Percentiles rank a stretch among this genome's conserved stretches.
Conservation (phyloP, 176 grass and related monocot species). For the Carex kokanica region DNA sequence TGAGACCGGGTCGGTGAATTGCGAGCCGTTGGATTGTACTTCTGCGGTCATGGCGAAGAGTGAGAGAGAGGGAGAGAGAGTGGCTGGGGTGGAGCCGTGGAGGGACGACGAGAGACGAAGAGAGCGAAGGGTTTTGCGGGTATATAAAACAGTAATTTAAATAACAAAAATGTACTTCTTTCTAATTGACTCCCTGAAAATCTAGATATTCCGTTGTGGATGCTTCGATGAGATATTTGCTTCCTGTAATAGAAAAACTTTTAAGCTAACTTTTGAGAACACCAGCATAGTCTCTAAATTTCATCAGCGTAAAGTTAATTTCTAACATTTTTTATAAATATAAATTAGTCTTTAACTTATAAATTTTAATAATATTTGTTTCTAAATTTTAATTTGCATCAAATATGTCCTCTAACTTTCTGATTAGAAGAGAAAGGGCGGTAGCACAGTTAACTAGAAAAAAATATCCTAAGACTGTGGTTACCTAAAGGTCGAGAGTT, state of each 20-base stretch:
- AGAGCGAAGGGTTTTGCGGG: background rate
- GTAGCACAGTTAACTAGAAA: too few species aligned
- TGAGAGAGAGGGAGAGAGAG: background rate
- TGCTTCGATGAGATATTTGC: background rate
- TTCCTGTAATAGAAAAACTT: too few species aligned
- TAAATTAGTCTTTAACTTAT: too few species aligned
- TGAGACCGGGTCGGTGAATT: background rate
- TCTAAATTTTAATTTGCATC: background rate
- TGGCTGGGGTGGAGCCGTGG: background rate
- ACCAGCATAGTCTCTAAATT: too few species aligned
- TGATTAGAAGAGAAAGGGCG: background rate
- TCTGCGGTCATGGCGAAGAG: slow-evolving; percentile 29
- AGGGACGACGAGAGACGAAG: background rate
- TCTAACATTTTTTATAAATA: too few species aligned
- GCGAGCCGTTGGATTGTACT: slow-evolving; percentile 13
- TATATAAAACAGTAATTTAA: background rate
- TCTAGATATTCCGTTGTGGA: background rate
- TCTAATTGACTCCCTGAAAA: background rate
- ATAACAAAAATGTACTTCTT: background rate
- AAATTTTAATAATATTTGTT: too few species aligned
- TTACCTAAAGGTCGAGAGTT: too few species aligned
- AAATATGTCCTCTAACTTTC: background rate
- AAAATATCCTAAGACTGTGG: too few species aligned
- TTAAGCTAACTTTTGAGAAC: too few species aligned
- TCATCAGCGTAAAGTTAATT: too few species aligned